These are phyloP conservation scores for Blastocystis sp. DNA, from an alignment of 352 stramenopile species.

Conservation along the genomic window DNA sequence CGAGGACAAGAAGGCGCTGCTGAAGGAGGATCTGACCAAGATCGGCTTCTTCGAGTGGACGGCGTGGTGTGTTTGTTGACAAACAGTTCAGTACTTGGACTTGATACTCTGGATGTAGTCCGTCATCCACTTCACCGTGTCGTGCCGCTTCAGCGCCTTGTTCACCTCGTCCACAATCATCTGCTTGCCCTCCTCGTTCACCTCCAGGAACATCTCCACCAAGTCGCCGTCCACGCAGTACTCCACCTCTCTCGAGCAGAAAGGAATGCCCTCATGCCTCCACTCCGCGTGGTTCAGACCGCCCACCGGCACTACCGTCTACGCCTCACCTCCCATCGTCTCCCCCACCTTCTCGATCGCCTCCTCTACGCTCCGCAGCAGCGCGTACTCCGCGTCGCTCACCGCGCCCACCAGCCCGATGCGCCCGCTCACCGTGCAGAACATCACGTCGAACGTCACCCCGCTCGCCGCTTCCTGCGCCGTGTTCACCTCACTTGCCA, in stretches of 20 bases:
- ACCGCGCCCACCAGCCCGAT: constrained; percentile 33
- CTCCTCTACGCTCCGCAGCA: constrained; percentile 1
- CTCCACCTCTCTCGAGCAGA: not conserved
- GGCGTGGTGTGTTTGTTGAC: constrained; percentile 62
- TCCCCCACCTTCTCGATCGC: constrained; percentile 13
- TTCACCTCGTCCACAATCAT: constrained; percentile 15
- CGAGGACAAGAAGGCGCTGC: constrained; percentile 33
- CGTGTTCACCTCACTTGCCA: not conserved
- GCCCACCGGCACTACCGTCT: constrained; percentile 38
- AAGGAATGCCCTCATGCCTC: not conserved
- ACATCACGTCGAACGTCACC: constrained; percentile 20
- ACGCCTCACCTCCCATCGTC: not conserved
- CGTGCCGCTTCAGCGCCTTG: not conserved
- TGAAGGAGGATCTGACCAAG: constrained; percentile 48
- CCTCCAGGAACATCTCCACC: constrained; percentile 56
- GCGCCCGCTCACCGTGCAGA: constrained; percentile 50
- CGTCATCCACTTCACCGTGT: not conserved
- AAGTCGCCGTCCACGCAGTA: constrained; percentile 49
- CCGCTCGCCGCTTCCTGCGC: not conserved
- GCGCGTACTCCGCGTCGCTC: constrained; percentile 7
- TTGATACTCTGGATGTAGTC: constrained; percentile 51
- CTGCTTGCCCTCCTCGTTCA: constrained; percentile 7
- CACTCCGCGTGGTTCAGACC: constrained; percentile 29
- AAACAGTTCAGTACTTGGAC: constrained; percentile 48
- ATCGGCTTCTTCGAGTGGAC: constrained; percentile 70